Evolutionary conservation across 371 early-diverging fungal species (phyloP), one percentile per base, ranked within the genome.

Genomic region (Sporodiniella umbellata): DNA sequence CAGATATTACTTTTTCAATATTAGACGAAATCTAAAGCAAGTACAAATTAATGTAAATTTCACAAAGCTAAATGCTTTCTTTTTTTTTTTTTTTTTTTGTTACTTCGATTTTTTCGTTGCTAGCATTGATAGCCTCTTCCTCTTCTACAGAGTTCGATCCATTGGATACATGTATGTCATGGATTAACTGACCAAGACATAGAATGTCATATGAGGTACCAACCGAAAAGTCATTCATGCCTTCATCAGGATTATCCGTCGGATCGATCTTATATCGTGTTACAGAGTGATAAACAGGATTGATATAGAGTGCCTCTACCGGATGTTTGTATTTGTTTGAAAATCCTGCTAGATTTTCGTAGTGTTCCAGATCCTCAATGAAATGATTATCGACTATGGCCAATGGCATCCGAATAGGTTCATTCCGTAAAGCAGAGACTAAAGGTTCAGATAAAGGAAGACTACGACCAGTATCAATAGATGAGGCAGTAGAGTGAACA

Each of bases 191-290:
- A 2, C 83, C 82, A 14, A 83, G 55, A 48, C 82, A 75, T 19
- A 63, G 64, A 46, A 82, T 75, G 48, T 85, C 85, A 54, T 81
- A 71, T 4, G 82, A 77, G 24, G 81, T 48, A 2, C 65, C 69
- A 0, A 60, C 46, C 2, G 67, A 60, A 45, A 73, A 76, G 1
- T 43, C 44, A 0, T 49, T 22, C 5, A 54, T 10, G 8, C 28
- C 24, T 28, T 14, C 39, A 23, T 21, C 42, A 23, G 8, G 30
- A 18, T 8, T 17, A 17, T 53, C 62, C 0, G 24, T 46, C 0
- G 73, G 67, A 43, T 68, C 70, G 33, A 76, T 73, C 14, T 51
- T 58, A 31, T 56, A 72, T 24, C 54, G 49, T 1, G 35, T 33
- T 0, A 49, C 42, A 1, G 60, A 51, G 12, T 68, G 60, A 30